Base-by-base conservation (phyloP, 78 protist species). In the Pelomyxa schiedti region DNA sequence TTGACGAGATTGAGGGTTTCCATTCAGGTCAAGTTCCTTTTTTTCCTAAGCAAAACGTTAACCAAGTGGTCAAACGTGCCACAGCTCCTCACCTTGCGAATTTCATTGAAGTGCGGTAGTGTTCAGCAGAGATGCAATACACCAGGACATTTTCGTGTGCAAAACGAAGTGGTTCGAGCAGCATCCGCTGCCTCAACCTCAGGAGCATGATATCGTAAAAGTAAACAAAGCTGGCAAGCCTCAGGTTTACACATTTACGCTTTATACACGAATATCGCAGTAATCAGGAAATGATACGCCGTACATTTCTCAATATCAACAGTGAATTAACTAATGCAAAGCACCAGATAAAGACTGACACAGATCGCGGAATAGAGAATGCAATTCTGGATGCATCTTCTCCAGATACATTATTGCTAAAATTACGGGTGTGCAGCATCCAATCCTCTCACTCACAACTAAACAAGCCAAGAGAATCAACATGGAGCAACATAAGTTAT, bases 211-310 rank as follows among this genome's bases (percentile, higher is more conserved):
- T 26, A 84, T 83, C 2, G 38, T 79, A 41, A 79, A 83, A 29
- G 80, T 79, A 7, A 83, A 83, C 43, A 37, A 32, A n/a, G 84
- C 79, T 6, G 84, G 84, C 28, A 79, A 79, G 70, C 83, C 75
- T 42, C 84, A 83, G 43, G 84, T 71, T 35, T 78, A 82, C 39
- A 42, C 66, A 4, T 74, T 82, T 41, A 82, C 76, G n/a, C n/a
- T n/a, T n/a, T n/a, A n/a, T n/a, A n/a, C n/a, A n/a, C n/a, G n/a
- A n/a, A n/a, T n/a, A n/a, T n/a, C n/a, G n/a, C n/a, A n/a, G n/a
- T n/a, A n/a, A n/a, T n/a, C n/a, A n/a, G n/a, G n/a, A n/a, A n/a
- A n/a, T n/a, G n/a, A n/a, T n/a, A n/a, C n/a, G n/a, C n/a, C n/a
- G n/a, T n/a, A n/a, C n/a, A n/a, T 38, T 37, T 82, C n/a, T n/a